Conservation (phyloP, 768 basidiomycete genomes). For the Xerocomus brunneocitrinus region DNA sequence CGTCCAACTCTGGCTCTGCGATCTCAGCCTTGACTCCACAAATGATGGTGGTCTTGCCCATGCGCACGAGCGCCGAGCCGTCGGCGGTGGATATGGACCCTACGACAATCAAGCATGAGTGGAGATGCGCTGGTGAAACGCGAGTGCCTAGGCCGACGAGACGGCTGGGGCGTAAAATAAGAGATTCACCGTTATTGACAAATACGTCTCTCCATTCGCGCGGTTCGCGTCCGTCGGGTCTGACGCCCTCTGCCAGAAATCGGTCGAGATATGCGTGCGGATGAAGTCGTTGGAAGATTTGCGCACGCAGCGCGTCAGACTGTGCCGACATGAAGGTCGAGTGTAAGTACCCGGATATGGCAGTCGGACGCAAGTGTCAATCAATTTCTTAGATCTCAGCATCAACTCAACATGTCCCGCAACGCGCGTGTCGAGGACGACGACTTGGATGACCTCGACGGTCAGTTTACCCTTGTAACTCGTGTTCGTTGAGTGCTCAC, state of each 20-base stretch:
- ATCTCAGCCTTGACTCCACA: constrained; percentile 97
- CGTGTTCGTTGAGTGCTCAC: constrained; percentile 8
- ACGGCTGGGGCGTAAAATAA: not conserved
- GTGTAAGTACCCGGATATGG: not conserved
- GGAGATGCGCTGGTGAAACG: not conserved
- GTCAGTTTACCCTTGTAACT: constrained; percentile 21
- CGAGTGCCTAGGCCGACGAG: not conserved
- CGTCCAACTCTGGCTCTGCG: constrained; percentile 81
- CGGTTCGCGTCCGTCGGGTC: constrained; percentile 80
- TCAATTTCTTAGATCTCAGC: not conserved
- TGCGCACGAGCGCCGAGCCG: constrained; percentile 84
- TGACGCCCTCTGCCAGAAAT: constrained; percentile 70
- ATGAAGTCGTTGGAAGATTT: constrained; percentile 82
- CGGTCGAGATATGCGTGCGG: constrained; percentile 84
- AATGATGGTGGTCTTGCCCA: constrained; percentile 92
- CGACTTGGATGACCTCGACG: constrained; percentile 40
- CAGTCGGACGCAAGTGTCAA: not conserved
- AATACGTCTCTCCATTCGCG: constrained; percentile 68
- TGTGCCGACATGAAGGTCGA: constrained; percentile 6
- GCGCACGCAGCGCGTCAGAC: constrained; percentile 28
- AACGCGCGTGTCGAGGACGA: constrained; percentile 32
- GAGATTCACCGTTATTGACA: constrained; percentile 70
- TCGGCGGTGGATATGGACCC: constrained; percentile 94
- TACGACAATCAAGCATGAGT: constrained; percentile 23
- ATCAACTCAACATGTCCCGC: constrained; percentile 8